Base-by-base conservation (phyloP, 139 green algal species). In the Diplosphaera chodatii region DNA sequence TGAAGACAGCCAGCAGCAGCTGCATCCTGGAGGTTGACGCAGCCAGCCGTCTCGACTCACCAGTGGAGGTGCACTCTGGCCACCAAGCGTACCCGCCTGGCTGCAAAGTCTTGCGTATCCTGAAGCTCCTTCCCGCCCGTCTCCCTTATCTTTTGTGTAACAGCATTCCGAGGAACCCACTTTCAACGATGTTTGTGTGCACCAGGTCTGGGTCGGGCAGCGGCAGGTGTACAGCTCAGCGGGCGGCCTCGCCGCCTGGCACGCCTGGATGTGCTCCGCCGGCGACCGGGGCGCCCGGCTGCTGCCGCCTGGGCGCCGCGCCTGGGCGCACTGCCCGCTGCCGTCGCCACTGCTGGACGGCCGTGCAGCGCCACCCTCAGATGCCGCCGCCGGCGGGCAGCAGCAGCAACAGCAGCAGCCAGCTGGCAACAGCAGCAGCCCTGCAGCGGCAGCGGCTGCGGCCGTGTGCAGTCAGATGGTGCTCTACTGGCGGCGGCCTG, bases 21-120 rank as follows among this genome's bases (percentile, higher is more conserved):
- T 72, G 63, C 34, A 66, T 81, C 25, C 40, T 81, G 67, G 76
- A 81, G 67, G 67, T 72, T 10, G 63, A 71, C 0, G 76, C 74
- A 0, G 30, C 66, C 63, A 81, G 74, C 55, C 32, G 71, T 0
- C 40, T 63, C 1, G 67, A 63, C 29, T 70, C 67, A 32, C 70
- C 63, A 3, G 40, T 81, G 32, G 70, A 80, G 66, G 75, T 75
- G 22, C 25, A 3, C 16, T 40, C n/a, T 67, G 16, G 15, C n/a
- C n/a, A n/a, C n/a, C n/a, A n/a, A n/a, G n/a, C n/a, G n/a, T n/a
- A n/a, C n/a, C n/a, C n/a, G n/a, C n/a, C n/a, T n/a, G n/a, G n/a
- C n/a, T n/a, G n/a, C n/a, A n/a, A n/a, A n/a, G n/a, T n/a, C n/a
- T n/a, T n/a, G n/a, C n/a, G n/a, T n/a, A n/a, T n/a, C n/a, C n/a